phyloP scores from a whole-genome alignment of 345 rosid species.

The Excoecaria agallocha region DNA sequence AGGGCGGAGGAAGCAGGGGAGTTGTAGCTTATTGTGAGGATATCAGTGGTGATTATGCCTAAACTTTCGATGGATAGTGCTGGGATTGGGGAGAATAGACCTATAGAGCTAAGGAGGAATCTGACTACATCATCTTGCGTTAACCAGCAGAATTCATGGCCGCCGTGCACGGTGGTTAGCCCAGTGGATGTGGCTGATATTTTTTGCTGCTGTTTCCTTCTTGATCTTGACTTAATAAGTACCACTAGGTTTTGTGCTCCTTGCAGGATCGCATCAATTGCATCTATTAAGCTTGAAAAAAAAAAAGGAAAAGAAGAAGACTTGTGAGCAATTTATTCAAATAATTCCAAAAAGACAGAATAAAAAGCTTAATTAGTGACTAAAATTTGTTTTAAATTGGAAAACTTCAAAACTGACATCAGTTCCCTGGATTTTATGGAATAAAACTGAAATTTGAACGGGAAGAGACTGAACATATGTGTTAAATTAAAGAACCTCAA shows the following conservation, averaged over 20 bases:
- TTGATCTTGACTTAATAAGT: constrained; percentile 55
- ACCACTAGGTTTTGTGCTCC: constrained; percentile 89
- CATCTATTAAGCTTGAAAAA: constrained; percentile 66
- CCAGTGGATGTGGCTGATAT: constrained; percentile 20
- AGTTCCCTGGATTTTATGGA: not conserved
- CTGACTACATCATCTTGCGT: constrained; percentile 84
- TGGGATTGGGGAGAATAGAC: constrained; percentile 64
- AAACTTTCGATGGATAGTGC: constrained; percentile 64
- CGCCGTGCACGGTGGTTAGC: constrained; percentile 42
- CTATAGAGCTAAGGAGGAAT: constrained; percentile 70
- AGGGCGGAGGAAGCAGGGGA: constrained; percentile 61
- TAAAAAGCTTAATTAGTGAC: not conserved
- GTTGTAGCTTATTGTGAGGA: constrained; percentile 52
- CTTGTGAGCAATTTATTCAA: not conserved
- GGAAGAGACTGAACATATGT: no score
- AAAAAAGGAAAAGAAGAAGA: not conserved
- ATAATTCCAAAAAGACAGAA: constrained; percentile 4
- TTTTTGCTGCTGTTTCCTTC: constrained; percentile 48
- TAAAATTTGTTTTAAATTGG: not conserved
- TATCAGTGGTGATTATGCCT: constrained; percentile 49
- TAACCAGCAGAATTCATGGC: constrained; percentile 81
- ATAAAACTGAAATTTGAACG: not conserved
- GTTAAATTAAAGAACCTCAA: no score
- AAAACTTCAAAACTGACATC: not conserved
- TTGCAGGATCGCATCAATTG: constrained; percentile 70